These are phyloP conservation scores for Citrullus mucosospermus DNA, from an alignment of 306 rosid genomes.

Conservation along the genomic window DNA sequence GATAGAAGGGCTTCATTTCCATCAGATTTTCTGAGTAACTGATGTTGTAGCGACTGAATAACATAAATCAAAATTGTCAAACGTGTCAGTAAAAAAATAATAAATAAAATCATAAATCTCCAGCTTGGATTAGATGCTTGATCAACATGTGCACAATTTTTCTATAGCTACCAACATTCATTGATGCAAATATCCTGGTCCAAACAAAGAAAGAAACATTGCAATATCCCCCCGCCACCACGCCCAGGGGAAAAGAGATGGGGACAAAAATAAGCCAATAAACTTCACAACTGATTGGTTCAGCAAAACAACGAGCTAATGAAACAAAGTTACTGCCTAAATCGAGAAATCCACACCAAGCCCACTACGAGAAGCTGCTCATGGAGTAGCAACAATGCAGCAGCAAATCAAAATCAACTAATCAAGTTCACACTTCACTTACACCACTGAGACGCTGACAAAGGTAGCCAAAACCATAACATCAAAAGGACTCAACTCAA, in stretches of 20 bases:
- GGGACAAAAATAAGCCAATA: not conserved
- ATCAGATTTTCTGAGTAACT: conserved; percentile 72
- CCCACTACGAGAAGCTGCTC: not conserved
- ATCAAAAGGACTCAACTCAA: not conserved
- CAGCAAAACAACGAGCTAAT: not conserved
- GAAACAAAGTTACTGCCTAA: not conserved
- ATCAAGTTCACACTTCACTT: not conserved
- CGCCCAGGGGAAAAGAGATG: not conserved
- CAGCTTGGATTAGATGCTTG: not conserved
- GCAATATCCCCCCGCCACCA: too few relatives aligned
- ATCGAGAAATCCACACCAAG: not conserved
- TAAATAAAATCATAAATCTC: not conserved
- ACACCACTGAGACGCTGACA: not conserved
- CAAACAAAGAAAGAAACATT: not conserved
- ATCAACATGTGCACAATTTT: not conserved
- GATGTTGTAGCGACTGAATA: conserved; percentile 68
- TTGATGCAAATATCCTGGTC: not conserved
- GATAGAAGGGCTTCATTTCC: conserved; percentile 68
- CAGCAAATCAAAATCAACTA: not conserved
- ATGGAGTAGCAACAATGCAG: not conserved
- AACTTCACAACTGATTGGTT: not conserved
- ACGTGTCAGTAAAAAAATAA: not conserved
- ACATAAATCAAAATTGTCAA: conserved; percentile 3
- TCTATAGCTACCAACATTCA: not conserved
- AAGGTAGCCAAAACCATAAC: not conserved